Base-by-base conservation (phyloP, 805 yeast genomes). In the Wickerhamiella azymoides region DNA sequence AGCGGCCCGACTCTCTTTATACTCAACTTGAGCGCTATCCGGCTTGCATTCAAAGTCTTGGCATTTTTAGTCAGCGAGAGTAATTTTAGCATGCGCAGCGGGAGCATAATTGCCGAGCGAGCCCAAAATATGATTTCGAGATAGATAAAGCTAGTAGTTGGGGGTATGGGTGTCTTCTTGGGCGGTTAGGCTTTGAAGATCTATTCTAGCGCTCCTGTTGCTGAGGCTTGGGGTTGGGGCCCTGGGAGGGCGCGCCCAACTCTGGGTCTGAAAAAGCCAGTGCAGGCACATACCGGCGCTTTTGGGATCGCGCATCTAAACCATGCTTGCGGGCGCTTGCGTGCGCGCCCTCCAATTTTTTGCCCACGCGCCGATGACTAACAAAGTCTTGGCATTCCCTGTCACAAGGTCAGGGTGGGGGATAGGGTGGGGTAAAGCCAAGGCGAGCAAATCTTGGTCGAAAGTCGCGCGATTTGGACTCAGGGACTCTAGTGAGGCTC, bases 321-420 rank as follows among this genome's bases (percentile, higher is more conserved):
- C 5, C 33, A 28, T 28, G 14, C 13, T n/a, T 28, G 33, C 13
- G 9, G 33, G 5, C 18, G 13, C 27, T 14, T 14, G 18, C 19
- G 43, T 17, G 25, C 33, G n/a, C 24, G 32, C n/a, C 13, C 30
- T 18, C 10, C 3, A 11, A 10, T 13, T 9, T 9, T 5, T 7
- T n/a, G 5, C 19, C 9, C 19, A 10, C 17, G 18, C 8, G 21
- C 16, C 19, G 33, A 26, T 11, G 27, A 10, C 33, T 32, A 32
- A 10, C 11, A 40, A 40, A 32, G 43, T 30, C 43, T 40, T 40
- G 43, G 43, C 43, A 19, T 30, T 24, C 10, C 19, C 2, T 32
- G 28, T 2, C 10, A 18, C 25, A 5, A 9, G 17, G 17, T 13
- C 2, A 17, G 25, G 4, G 33, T 7, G 16, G 33, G 33, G 33